phyloP scores from a whole-genome alignment of 768 basidiomycete genomes.

The Favolaschia claudopus region DNA sequence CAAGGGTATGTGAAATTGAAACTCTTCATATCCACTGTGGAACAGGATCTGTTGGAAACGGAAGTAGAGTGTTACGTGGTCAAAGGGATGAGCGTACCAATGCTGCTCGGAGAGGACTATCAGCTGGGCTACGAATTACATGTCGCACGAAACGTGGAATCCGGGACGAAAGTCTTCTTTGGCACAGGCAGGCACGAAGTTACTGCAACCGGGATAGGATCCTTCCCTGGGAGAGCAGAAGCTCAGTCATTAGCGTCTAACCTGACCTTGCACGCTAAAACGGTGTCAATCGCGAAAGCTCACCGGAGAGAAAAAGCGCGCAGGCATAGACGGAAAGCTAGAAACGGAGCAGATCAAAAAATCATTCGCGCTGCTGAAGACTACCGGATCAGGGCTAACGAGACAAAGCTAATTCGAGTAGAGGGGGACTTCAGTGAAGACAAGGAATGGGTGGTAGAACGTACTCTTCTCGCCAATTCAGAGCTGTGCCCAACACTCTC shows the following conservation, averaged over 20 bases:
- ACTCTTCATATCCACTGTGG: background rate
- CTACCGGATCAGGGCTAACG: background rate
- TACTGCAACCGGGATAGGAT: background rate
- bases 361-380: background rate
- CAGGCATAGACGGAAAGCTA: background rate
- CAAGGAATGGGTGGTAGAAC: no score
- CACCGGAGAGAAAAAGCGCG: background rate
- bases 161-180: background rate
- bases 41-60: background rate
- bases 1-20: background rate
- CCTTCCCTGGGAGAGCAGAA: background rate
- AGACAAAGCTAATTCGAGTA: background rate
- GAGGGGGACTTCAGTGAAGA: background rate
- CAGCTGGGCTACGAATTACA: background rate
- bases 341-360: background rate
- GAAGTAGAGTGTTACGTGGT: constrained; percentile 4
- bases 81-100: background rate
- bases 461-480: no score
- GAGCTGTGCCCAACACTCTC: no score
- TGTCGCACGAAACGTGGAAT: background rate
- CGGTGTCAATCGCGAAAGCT: background rate
- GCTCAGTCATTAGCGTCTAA: background rate
- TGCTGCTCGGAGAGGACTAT: background rate
- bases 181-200: background rate
- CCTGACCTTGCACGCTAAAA: background rate